These are phyloP conservation scores for Ramaria rubella DNA, from an alignment of 768 basidiomycete genomes.

Conservation along the genomic window DNA sequence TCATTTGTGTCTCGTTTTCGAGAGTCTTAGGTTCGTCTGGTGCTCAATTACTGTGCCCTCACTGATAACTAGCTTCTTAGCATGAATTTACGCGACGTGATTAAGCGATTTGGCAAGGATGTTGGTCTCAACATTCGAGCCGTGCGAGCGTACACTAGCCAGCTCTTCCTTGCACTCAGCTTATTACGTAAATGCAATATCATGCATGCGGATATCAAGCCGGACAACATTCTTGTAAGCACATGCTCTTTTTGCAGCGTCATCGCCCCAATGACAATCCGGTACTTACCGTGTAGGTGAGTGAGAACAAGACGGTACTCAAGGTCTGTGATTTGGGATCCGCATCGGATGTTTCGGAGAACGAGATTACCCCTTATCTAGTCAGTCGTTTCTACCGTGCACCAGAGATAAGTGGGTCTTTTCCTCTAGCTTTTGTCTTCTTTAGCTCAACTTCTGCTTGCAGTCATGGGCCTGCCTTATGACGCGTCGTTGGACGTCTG, in stretches of 20 bases:
- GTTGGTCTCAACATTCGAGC: conserved; percentile 93
- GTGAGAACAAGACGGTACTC: conserved; percentile 86
- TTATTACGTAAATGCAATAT: conserved; percentile 84
- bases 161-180: conserved; percentile 84
- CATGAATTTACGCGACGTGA: conserved; percentile 97
- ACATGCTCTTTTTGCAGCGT: neutral
- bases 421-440: neutral
- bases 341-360: conserved; percentile 89
- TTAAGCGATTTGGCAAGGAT: conserved; percentile 97
- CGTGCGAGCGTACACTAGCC: conserved; percentile 97
- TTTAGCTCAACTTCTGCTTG: neutral
- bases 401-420: conserved; percentile 87
- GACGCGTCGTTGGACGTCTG: conserved; percentile 92
- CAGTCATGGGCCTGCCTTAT: conserved; percentile 93
- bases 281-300: conserved; percentile 60
- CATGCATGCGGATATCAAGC: conserved; percentile 99
- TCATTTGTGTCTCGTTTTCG: conserved; percentile 93
- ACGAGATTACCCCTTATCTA: conserved; percentile 96
- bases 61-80: conserved; percentile 32
- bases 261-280: neutral
- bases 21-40: conserved; percentile 70
- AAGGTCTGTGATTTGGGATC: conserved; percentile 98
- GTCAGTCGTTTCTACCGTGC: conserved; percentile 97
- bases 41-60: neutral
- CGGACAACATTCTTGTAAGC: conserved; percentile 91